Conservation (phyloP, 352 stramenopile species). For the Pythium apleroticum region DNA sequence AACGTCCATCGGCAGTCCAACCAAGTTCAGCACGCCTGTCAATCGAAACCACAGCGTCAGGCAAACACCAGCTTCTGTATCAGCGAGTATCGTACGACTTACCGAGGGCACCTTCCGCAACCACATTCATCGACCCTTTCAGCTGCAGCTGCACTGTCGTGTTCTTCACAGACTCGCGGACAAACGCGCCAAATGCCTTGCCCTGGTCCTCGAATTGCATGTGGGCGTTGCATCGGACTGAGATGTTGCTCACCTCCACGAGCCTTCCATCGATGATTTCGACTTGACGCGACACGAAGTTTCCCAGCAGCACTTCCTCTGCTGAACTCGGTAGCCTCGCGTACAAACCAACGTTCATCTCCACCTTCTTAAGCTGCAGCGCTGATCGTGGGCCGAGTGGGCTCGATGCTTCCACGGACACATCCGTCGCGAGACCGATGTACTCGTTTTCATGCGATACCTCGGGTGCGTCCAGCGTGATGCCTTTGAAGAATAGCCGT, state of each 20-base stretch:
- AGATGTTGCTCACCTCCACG: slow-evolving; percentile 67
- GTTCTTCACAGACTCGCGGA: slow-evolving; percentile 60
- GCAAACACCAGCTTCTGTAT: not conserved
- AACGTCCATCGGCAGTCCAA: slow-evolving; percentile 47
- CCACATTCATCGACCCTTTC: slow-evolving; percentile 54
- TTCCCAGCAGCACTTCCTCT: slow-evolving; percentile 42
- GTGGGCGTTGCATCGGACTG: slow-evolving; percentile 56
- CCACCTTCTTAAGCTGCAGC: slow-evolving; percentile 55
- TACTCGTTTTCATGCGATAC: slow-evolving; percentile 43
- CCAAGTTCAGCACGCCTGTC: slow-evolving; percentile 52
- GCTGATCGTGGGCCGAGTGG: slow-evolving; percentile 59
- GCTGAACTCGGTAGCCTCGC: slow-evolving; percentile 6
- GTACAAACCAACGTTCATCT: slow-evolving; percentile 61
- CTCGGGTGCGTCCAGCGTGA: slow-evolving; percentile 48
- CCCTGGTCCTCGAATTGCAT: slow-evolving; percentile 45
- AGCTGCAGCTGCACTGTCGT: slow-evolving; percentile 48
- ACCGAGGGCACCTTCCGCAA: slow-evolving; percentile 67
- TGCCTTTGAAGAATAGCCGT: slow-evolving; percentile 63
- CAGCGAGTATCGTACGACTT: slow-evolving; percentile 6
- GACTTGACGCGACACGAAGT: slow-evolving; percentile 49
- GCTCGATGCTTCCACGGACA: slow-evolving; percentile 69
- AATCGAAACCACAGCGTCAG: slow-evolving; percentile 10
- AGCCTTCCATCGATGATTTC: slow-evolving; percentile 57
- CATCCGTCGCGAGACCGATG: slow-evolving; percentile 44
- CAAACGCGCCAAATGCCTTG: slow-evolving; percentile 59